A percentile compares a stretch with the other conserved stretches of the same genome.
These are phyloP conservation scores for Chlorella sp. DNA, from an alignment of 139 green algal genomes.

Conservation along the genomic window DNA sequence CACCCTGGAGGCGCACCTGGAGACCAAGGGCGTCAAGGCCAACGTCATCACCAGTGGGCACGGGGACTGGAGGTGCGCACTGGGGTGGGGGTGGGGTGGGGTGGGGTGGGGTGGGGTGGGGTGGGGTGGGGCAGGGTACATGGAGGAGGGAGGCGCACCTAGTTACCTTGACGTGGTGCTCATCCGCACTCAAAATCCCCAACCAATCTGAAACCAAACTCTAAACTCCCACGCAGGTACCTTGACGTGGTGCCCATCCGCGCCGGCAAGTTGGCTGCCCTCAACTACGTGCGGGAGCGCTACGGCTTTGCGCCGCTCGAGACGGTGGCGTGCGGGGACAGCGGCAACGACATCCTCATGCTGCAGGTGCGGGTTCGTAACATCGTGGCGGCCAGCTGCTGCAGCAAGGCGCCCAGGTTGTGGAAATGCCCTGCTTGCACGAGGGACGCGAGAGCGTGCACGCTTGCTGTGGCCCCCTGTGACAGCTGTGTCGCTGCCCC, in stretches of 20 bases:
- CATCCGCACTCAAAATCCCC: too few species aligned
- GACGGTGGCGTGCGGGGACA: slow-evolving; percentile 86
- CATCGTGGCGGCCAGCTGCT: not conserved
- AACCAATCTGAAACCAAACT: too few species aligned
- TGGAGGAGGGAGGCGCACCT: too few species aligned
- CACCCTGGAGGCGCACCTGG: slow-evolving; percentile 22
- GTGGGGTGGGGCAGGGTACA: too few species aligned
- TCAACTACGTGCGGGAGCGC: slow-evolving; percentile 68
- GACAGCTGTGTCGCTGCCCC: too few species aligned
- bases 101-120: not conserved
- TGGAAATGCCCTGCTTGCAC: too few species aligned
- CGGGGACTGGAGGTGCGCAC: slow-evolving; percentile 47
- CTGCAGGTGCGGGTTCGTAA: slow-evolving; percentile 39
- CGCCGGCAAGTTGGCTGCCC: slow-evolving; percentile 71
- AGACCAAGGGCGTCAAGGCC: slow-evolving; percentile 26
- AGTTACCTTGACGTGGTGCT: too few species aligned
- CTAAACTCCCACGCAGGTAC: too few species aligned
- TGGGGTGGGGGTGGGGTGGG: not conserved
- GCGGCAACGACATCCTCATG: slow-evolving; percentile 92
- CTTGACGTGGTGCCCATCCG: slow-evolving; percentile 69
- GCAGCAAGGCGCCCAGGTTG: not conserved
- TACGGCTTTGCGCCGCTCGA: slow-evolving; percentile 48
- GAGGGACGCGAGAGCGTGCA: too few species aligned
- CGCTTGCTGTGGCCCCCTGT: too few species aligned
- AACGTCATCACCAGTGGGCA: slow-evolving; percentile 76